Conservation (phyloP, 1,284 basidiomycete genomes). For the Abortiporus biennis region DNA sequence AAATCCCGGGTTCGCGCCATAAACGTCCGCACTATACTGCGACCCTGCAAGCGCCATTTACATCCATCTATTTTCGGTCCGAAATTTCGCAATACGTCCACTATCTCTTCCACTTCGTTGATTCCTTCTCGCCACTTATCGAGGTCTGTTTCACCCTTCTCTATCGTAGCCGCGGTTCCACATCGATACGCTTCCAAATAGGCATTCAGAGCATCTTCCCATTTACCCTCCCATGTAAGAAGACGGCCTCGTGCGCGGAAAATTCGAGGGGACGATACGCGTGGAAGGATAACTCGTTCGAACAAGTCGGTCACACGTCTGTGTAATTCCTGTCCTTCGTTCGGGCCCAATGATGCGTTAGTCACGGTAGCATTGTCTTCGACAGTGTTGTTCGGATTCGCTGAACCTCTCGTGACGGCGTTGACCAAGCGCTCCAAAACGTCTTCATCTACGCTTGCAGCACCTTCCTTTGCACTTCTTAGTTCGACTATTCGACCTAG, state of each 20-base stretch:
- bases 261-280: conserved; percentile 70
- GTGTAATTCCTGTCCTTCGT: conserved; percentile 62
- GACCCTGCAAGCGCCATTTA: conserved; percentile 83
- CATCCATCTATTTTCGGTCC: conserved; percentile 60
- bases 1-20: conserved; percentile 80
- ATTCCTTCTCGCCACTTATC: conserved; percentile 68
- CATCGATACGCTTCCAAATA: conserved; percentile 81
- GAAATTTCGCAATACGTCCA: conserved; percentile 79
- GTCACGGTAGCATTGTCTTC: conserved; percentile 18
- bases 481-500: conserved; percentile 81
- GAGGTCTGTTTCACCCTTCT: conserved; percentile 59
- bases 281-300: conserved; percentile 72
- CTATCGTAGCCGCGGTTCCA: conserved; percentile 62
- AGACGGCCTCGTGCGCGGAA: conserved; percentile 81
- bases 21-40: conserved; percentile 86
- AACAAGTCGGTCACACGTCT: conserved; percentile 67
- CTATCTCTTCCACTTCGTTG: conserved; percentile 75
- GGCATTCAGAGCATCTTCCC: conserved; percentile 76
- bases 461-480: conserved; percentile 59
- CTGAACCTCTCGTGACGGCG: conserved; percentile 64
- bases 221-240: conserved; percentile 62
- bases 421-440: conserved; percentile 85
- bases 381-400: conserved; percentile 32
- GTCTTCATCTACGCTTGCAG: conserved; percentile 69
- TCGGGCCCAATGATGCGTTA: conserved; percentile 34